Evolutionary conservation across 1,284 basidiomycete species (phyloP).

Genomic region (Psilocybe mexicana): DNA sequence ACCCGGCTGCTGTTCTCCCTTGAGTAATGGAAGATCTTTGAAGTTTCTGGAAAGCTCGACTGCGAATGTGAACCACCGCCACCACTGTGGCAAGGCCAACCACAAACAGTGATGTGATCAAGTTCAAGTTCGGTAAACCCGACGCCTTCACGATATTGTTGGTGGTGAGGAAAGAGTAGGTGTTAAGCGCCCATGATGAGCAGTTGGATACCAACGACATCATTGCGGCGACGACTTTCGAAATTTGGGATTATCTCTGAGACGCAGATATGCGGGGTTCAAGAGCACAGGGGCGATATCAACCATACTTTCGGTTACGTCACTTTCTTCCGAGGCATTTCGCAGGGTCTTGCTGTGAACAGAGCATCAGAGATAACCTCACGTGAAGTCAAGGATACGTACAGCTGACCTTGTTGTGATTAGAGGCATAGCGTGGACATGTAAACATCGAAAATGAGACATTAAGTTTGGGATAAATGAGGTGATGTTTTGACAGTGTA

Average conservation of each 20-base stretch:
- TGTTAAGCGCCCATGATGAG: not conserved
- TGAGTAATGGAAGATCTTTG: not conserved
- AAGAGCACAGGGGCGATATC: not conserved
- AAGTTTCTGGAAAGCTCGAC: not conserved
- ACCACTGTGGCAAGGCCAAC: slow-evolving; percentile 1
- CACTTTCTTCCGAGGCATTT: not conserved
- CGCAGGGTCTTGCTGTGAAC: not conserved
- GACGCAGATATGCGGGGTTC: not conserved
- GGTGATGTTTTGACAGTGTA: too few species aligned
- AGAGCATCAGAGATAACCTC: not conserved
- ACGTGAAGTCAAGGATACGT: not conserved
- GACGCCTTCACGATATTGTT: not conserved
- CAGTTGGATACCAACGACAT: not conserved
- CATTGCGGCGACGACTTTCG: not conserved
- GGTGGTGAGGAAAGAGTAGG: not conserved
- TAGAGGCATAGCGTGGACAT: not conserved
- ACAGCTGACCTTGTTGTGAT: not conserved
- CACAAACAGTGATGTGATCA: slow-evolving; percentile 5
- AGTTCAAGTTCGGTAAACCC: not conserved
- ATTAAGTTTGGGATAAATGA: too few species aligned
- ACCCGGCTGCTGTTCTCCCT: not conserved
- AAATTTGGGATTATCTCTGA: not conserved
- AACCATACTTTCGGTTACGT: not conserved
- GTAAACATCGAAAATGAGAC: too few species aligned
- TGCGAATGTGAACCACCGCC: not conserved